A percentile compares a stretch with the other conserved stretches of the same genome.
Conservation (phyloP, 441 rosid species). For the Populus hybrid region DNA sequence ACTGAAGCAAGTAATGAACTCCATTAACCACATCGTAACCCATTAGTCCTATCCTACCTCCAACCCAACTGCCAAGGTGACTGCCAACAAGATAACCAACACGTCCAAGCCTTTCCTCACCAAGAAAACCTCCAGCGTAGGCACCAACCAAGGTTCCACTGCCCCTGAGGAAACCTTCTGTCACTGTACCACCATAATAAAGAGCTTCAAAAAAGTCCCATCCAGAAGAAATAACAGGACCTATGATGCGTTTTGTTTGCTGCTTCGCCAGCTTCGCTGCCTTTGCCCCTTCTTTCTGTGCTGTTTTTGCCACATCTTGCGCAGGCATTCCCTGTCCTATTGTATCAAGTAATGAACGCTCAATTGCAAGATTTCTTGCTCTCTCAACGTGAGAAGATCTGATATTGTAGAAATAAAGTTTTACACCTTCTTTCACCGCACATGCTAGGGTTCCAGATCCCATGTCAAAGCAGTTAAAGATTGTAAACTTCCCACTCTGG, state of each 20-base stretch:
- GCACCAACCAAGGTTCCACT: conserved; percentile 78
- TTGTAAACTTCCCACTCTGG: conserved; percentile 80
- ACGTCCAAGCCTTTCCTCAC: conserved; percentile 77
- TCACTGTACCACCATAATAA: conserved; percentile 78
- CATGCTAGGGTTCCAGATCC: conserved; percentile 78
- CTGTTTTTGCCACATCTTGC: conserved; percentile 63
- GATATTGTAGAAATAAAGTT: conserved; percentile 75
- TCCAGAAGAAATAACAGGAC: conserved; percentile 83
- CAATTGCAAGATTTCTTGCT: conserved; percentile 56
- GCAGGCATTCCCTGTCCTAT: conserved; percentile 52
- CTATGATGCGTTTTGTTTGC: conserved; percentile 79
- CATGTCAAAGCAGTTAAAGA: conserved; percentile 89
- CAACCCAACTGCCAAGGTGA: conserved; percentile 87
- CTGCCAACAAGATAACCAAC: conserved; percentile 89
- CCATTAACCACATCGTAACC: conserved; percentile 75
- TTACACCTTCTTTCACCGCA: conserved; percentile 78
- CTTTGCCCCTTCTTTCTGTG: conserved; percentile 69
- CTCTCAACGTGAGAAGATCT: conserved; percentile 74
- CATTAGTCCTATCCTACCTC: conserved; percentile 87
- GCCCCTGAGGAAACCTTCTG: conserved; percentile 86
- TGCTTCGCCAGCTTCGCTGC: conserved; percentile 75
- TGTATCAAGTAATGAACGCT: conserved; percentile 58
- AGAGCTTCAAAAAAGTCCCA: conserved; percentile 97
- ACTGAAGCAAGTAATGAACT: conserved; percentile 37
- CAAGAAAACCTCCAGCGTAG: conserved; percentile 62